Percentiles rank a stretch among this genome's conserved stretches.
These are phyloP conservation scores for Tricholoma hemisulphureum DNA, from an alignment of 768 basidiomycete genomes.

Conservation along the genomic window DNA sequence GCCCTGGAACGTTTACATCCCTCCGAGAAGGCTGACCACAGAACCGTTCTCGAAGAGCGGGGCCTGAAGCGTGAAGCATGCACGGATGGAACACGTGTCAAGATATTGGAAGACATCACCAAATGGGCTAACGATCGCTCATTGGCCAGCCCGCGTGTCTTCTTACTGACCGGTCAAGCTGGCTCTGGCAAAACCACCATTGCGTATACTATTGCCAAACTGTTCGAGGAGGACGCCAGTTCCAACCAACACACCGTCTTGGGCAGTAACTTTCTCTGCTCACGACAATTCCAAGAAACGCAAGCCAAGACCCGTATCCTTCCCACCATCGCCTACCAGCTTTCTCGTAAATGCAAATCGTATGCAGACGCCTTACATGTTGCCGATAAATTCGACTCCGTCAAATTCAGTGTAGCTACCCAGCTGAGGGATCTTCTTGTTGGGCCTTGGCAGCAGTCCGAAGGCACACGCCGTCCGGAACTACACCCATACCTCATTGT, in stretches of 20 bases:
- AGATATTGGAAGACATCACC: conserved; percentile 17
- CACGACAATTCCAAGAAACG: background rate
- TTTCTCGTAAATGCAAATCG: background rate
- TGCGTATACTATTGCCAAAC: conserved; percentile 21
- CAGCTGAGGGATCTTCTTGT: conserved; percentile 12
- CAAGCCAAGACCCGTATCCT: background rate
- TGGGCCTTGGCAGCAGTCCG: conserved; percentile 17
- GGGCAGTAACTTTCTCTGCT: conserved; percentile 25
- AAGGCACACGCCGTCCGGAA: background rate
- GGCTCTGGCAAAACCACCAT: conserved; percentile 24
- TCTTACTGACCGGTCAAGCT: conserved; percentile 6
- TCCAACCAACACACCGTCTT: conserved; percentile 12
- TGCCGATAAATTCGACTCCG: background rate
- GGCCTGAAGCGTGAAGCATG: conserved; percentile 9
- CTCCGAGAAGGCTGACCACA: background rate
- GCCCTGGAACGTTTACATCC: background rate
- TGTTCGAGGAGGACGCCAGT: conserved; percentile 8
- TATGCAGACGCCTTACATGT: background rate
- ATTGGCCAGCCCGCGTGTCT: conserved; percentile 9
- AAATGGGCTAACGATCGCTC: conserved; percentile 24
- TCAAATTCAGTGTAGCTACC: background rate
- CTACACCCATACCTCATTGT: conserved; percentile 16
- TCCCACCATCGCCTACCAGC: background rate
- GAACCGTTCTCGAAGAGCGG: background rate
- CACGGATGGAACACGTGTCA: conserved; percentile 24